These are phyloP conservation scores for Coriaria nepalensis DNA, from an alignment of 306 rosid species.

Conservation along the genomic window DNA sequence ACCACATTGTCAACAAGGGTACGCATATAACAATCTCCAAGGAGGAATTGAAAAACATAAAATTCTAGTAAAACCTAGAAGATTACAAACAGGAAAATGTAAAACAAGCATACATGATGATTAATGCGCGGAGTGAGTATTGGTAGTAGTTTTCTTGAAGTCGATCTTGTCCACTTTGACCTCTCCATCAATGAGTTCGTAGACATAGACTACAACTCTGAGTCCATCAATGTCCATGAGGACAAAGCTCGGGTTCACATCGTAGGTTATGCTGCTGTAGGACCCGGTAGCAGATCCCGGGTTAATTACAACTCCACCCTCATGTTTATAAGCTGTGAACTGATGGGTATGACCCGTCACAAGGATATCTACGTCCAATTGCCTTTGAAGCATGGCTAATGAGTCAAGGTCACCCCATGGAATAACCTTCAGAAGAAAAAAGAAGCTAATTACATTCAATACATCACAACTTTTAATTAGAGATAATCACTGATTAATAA, in stretches of 20 bases:
- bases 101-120: too few species aligned
- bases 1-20: too few species aligned
- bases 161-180: conserved; percentile 99
- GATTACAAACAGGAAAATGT: too few species aligned
- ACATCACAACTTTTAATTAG: background rate
- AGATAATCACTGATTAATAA: background rate
- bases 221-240: conserved; percentile 97
- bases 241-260: conserved; percentile 93
- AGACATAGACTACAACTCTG: conserved; percentile 93
- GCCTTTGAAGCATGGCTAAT: conserved; percentile 98
- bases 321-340: conserved; percentile 95
- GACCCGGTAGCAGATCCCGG: conserved; percentile 99
- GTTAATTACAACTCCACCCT: conserved; percentile 91
- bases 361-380: conserved; percentile 96
- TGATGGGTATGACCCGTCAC: conserved; percentile 96
- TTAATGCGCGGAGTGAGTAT: conserved; percentile 54
- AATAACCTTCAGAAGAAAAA: conserved; percentile 57
- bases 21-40: too few species aligned
- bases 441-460: background rate
- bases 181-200: conserved; percentile 92
- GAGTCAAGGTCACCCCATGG: conserved; percentile 99
- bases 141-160: conserved; percentile 81
- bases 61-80: too few species aligned
- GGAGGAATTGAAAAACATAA: too few species aligned
- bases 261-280: conserved; percentile 85